phyloP scores from a whole-genome alignment of 1,284 basidiomycete species.

The Xerocomus minutiporus region DNA sequence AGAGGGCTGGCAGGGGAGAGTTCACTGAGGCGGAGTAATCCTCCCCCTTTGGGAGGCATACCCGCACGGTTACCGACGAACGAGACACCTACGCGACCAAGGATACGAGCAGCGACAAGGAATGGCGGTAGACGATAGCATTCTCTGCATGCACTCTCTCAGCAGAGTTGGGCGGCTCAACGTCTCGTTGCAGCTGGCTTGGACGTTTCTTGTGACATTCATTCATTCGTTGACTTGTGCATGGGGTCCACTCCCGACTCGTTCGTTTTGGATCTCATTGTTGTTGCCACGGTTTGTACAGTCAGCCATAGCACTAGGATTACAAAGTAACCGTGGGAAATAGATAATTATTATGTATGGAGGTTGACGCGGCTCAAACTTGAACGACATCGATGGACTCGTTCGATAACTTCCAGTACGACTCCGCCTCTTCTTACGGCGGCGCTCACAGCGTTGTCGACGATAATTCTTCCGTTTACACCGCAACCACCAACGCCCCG shows the following conservation, averaged over 20 bases:
- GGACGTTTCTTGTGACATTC: conserved; percentile 13
- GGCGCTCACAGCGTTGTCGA: conserved; percentile 70
- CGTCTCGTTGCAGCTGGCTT: conserved; percentile 1
- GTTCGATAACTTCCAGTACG: conserved; percentile 85
- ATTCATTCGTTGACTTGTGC: conserved; percentile 6
- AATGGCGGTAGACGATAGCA: conserved; percentile 26
- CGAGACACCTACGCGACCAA: conserved; percentile 62
- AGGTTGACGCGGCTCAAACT: conserved; percentile 8
- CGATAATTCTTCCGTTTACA: conserved; percentile 83
- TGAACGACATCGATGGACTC: conserved; percentile 59
- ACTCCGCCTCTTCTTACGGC: conserved; percentile 73
- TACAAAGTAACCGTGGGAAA: conserved; percentile 29
- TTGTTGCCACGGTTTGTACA: conserved; percentile 2
- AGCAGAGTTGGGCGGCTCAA: background rate
- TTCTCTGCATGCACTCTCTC: background rate
- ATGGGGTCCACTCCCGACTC: conserved; percentile 10
- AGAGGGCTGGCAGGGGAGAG: conserved; percentile 17
- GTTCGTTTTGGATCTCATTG: conserved; percentile 11
- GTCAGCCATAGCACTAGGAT: background rate
- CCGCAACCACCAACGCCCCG: conserved; percentile 59
- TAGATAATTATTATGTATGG: conserved; percentile 23
- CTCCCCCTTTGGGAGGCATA: conserved; percentile 23
- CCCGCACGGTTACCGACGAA: conserved; percentile 39
- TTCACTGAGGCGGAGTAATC: conserved; percentile 21
- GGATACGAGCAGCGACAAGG: conserved; percentile 35